Base-by-base conservation (phyloP, 2,329 filamentous ascomycete genomes). In the Sarocladium oryzae region DNA sequence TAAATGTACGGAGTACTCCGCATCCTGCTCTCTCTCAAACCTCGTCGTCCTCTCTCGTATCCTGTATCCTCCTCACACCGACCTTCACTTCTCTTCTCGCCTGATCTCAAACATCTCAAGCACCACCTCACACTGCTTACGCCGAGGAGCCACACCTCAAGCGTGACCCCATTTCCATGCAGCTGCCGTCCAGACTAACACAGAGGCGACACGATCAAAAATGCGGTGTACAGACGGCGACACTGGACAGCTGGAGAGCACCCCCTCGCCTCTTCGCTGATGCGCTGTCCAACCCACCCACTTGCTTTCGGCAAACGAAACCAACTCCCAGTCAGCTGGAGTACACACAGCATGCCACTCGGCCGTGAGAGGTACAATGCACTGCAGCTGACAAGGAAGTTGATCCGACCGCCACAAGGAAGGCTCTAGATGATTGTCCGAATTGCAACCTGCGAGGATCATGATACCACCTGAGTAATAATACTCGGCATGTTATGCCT, bases 151-250 rank as follows among this genome's bases (percentile, higher is more conserved):
- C 43, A 32, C 24, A 18, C 16, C 16, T 13, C 26, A 11, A 33
- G 26, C 18, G 24, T 32, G 43, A 33, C 43, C 43, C 43, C 28
- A 23, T 48, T 33, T 21, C 28, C 43, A 48, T 48, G 43, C 43
- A 48, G 43, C 43, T 28, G 3, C 28, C 5, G 21, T 8, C 26
- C 43, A 33, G 43, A 48, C 43, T 48, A 48, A 48, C 8, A 16
- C 21, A 23, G 28, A 48, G 28, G 26, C 43, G 43, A 48, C 40
- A 45, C 40, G 11, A 7, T 18, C 26, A 48, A 48, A n/a, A 48
- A 48, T 48, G 43, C 43, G 43, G 43, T 48, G 43, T 48, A 48
- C 43, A 8, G 10, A n/a, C n/a, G n/a, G n/a, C n/a, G n/a, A n/a
- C n/a, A n/a, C n/a, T n/a, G n/a, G n/a, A n/a, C n/a, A n/a, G 16